phyloP scores from a whole-genome alignment of 2,329 filamentous ascomycete species.

The Alternaria brassicicola region DNA sequence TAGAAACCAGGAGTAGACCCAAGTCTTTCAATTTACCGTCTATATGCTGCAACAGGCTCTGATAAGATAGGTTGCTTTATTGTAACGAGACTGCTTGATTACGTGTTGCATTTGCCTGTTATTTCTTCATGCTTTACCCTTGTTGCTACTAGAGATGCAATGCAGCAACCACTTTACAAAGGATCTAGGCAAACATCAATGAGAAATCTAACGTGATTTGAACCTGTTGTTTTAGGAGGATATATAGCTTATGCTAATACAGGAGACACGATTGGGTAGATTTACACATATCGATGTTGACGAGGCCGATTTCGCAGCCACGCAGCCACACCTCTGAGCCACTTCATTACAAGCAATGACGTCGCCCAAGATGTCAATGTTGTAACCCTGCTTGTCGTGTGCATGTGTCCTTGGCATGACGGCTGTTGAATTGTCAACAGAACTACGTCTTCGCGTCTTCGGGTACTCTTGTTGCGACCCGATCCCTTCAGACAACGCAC shows the following conservation, averaged over 20 bases:
- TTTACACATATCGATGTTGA: background rate
- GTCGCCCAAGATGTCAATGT: conserved; percentile 1
- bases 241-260: background rate
- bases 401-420: conserved; percentile 2
- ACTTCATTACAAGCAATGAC: conserved; percentile 13
- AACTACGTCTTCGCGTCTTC: conserved; percentile 5
- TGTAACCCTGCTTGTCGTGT: conserved; percentile 15
- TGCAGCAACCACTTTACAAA: no score
- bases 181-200: no score
- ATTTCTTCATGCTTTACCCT: background rate
- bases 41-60: conserved; percentile 31
- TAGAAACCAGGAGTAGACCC: conserved; percentile 51
- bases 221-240: background rate
- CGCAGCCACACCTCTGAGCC: conserved; percentile 12
- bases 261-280: background rate
- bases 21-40: conserved; percentile 47
- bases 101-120: background rate
- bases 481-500: background rate
- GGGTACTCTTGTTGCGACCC: background rate
- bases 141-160: background rate
- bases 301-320: background rate
- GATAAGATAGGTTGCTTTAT: no score
- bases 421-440: background rate
- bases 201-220: background rate
- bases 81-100: background rate